phyloP scores from a whole-genome alignment of 768 basidiomycete genomes.

The Ramaria sp. region DNA sequence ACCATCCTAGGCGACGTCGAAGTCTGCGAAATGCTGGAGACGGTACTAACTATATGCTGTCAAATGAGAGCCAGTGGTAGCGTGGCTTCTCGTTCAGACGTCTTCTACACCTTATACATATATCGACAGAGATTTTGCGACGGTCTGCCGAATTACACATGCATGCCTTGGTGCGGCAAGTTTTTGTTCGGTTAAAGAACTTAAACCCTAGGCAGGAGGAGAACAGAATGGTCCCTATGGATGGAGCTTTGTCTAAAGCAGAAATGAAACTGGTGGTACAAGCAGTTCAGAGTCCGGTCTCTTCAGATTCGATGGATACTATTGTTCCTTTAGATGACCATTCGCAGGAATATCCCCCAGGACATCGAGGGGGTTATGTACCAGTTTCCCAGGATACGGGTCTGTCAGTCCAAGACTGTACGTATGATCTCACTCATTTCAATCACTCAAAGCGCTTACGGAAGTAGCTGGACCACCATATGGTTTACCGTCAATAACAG shows the following conservation, averaged over 20 bases:
- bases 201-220: constrained; percentile 63
- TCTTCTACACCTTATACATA: constrained; percentile 8
- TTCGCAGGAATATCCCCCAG: background rate
- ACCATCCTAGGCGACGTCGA: constrained; percentile 79
- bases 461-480: constrained; percentile 31
- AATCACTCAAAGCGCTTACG: background rate
- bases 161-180: constrained; percentile 74
- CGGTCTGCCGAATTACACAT: constrained; percentile 84
- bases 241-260: constrained; percentile 33
- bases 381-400: background rate
- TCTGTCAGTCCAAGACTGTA: background rate
- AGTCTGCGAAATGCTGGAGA: constrained; percentile 97
- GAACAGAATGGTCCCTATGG: constrained; percentile 34
- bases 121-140: constrained; percentile 62
- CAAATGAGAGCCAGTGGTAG: constrained; percentile 92
- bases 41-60: constrained; percentile 92
- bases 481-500: constrained; percentile 86
- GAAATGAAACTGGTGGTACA: constrained; percentile 56
- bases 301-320: background rate
- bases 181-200: constrained; percentile 62
- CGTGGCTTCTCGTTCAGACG: constrained; percentile 20
- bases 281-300: constrained; percentile 10
- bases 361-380: background rate
- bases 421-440: background rate
- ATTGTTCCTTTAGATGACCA: background rate